Percentiles rank a stretch among this genome's conserved stretches.
phyloP scores from a whole-genome alignment of 2,329 filamentous ascomycete species.

The Fusarium torreyae region DNA sequence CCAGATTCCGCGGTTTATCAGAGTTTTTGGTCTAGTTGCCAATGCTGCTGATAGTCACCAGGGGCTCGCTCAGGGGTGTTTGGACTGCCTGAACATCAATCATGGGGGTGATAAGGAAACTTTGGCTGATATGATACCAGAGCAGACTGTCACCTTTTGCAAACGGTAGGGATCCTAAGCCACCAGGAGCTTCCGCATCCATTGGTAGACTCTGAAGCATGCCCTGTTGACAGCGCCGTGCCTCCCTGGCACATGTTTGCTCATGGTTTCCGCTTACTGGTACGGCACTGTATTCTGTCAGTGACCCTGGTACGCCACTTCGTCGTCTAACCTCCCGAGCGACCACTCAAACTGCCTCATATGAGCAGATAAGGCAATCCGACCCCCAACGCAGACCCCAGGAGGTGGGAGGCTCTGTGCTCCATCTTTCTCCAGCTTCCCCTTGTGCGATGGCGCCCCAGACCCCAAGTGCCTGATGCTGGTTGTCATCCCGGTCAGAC shows the following conservation, averaged over 20 bases:
- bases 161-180: slow-evolving; percentile 40
- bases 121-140: slow-evolving; percentile 40
- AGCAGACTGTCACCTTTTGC: slow-evolving; percentile 18
- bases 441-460: slow-evolving; percentile 50
- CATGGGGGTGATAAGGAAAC: slow-evolving; percentile 45
- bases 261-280: slow-evolving; percentile 21
- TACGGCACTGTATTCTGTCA: slow-evolving; percentile 21
- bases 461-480: slow-evolving; percentile 36
- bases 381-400: slow-evolving; percentile 29
- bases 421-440: slow-evolving; percentile 51
- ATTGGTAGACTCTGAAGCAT: slow-evolving; percentile 22
- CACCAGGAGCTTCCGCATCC: slow-evolving; percentile 19
- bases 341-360: slow-evolving; percentile 30
- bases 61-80: slow-evolving; percentile 34
- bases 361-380: slow-evolving; percentile 48
- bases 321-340: slow-evolving; percentile 22
- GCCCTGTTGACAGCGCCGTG: slow-evolving; percentile 15
- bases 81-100: slow-evolving; percentile 19
- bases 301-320: slow-evolving; percentile 40
- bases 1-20: slow-evolving; percentile 42
- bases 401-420: slow-evolving; percentile 47
- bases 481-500: slow-evolving; percentile 32
- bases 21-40: slow-evolving; percentile 25
- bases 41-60: slow-evolving; percentile 21
- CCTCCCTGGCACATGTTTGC: slow-evolving; percentile 16